Conservation (phyloP, 129 eudicot genomes). For the Ambrosia artemisiifolia region DNA sequence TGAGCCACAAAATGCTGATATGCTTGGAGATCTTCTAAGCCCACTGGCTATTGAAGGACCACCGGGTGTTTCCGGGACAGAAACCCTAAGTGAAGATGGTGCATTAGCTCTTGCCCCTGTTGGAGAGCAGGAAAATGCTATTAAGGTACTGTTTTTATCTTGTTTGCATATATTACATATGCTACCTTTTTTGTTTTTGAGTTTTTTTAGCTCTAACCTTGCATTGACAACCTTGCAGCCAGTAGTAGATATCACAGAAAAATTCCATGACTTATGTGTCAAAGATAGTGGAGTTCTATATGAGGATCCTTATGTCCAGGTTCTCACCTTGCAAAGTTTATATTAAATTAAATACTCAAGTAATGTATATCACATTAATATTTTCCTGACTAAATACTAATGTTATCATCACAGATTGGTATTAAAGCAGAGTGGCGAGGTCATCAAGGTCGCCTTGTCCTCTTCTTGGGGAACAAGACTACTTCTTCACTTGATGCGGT, state of each 20-base stretch:
- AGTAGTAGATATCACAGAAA: constrained; percentile 67
- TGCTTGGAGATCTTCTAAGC: constrained; percentile 85
- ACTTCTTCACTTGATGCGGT: constrained; percentile 82
- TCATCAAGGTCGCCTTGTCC: constrained; percentile 82
- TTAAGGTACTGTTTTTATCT: constrained; percentile 55
- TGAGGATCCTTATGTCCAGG: constrained; percentile 95
- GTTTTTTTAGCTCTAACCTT: background rate
- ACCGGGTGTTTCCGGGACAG: constrained; percentile 52
- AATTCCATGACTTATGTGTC: constrained; percentile 63
- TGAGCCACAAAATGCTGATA: constrained; percentile 77
- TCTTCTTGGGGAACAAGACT: constrained; percentile 88
- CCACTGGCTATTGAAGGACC: constrained; percentile 95
- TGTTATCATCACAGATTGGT: constrained; percentile 61
- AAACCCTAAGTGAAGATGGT: constrained; percentile 41
- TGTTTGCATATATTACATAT: background rate
- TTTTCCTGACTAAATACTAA: background rate
- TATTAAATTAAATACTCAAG: background rate
- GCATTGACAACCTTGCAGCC: constrained; percentile 54
- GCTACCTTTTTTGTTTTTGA: constrained; percentile 1
- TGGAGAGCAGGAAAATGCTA: constrained; percentile 53
- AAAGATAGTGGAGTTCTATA: constrained; percentile 95
- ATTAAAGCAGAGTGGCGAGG: constrained; percentile 98
- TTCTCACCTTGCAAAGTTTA: constrained; percentile 13
- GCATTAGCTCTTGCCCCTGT: constrained; percentile 89
- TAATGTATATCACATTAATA: background rate